These are phyloP conservation scores for Euphorbia celastroides DNA, from an alignment of 441 rosid genomes.

Conservation along the genomic window DNA sequence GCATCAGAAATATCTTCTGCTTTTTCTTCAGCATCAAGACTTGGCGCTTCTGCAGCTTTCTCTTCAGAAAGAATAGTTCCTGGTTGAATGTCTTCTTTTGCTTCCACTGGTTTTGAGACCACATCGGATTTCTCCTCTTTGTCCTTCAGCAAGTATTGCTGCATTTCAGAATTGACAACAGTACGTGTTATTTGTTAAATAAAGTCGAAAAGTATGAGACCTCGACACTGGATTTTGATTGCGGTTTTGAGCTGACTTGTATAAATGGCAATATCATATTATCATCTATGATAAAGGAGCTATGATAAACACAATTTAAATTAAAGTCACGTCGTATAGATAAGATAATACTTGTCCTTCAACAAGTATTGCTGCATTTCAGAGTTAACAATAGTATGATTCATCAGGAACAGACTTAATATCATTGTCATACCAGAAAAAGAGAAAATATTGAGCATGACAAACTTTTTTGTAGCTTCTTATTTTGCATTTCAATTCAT, in stretches of 20 bases:
- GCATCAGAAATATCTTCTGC: slow-evolving; percentile 15
- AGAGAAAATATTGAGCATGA: neutral
- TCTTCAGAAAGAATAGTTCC: slow-evolving; percentile 32
- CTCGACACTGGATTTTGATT: no score
- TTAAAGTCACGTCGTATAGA: no score
- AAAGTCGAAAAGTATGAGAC: no score
- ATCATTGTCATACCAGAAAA: slow-evolving; percentile 9
- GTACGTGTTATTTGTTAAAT: no score
- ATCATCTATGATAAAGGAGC: no score
- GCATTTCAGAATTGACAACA: slow-evolving; percentile 17
- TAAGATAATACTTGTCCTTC: no score
- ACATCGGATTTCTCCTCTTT: slow-evolving; percentile 51
- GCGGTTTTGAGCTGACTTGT: no score
- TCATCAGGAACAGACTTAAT: slow-evolving; percentile 3
- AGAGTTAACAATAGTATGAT: slow-evolving; percentile 2
- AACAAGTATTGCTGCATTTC: slow-evolving; percentile 62
- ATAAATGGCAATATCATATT: no score
- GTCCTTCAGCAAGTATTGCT: slow-evolving; percentile 75
- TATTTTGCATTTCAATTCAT: neutral
- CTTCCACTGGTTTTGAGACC: slow-evolving; percentile 44
- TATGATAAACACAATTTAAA: no score
- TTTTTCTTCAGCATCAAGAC: slow-evolving; percentile 15
- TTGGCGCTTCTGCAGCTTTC: slow-evolving; percentile 38
- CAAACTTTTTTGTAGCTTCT: neutral
- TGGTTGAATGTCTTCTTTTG: slow-evolving; percentile 40